Base-by-base conservation (phyloP, 768 basidiomycete genomes). In the Lactarius hatsudake region DNA sequence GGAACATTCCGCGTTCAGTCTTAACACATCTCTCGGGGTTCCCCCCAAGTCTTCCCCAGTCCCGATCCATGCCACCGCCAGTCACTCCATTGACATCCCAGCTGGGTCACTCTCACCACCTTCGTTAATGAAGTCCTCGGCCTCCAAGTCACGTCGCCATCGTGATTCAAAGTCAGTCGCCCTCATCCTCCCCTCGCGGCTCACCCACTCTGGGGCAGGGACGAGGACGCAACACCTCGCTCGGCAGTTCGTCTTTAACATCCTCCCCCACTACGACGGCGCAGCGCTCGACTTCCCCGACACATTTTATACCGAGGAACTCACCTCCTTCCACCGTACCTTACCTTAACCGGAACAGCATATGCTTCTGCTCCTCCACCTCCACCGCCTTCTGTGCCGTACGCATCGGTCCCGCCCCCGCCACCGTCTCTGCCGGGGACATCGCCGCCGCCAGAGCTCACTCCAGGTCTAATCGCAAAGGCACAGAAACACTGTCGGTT, bases 401-500 rank as follows among this genome's bases (percentile, higher is more conserved):
- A 59, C 51, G 23, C 57, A 59, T 57, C 71, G 60, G 59, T 62
- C 28, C 69, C 73, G 15, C 62, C 67, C 26, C 64, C 67, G 20
- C 62, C 74, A 2, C 65, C 69, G 5, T 42, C 63, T 28, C 56
- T 60, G 12, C 18, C 30, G 9, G 61, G 51, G 38, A 51, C 73
- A 26, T 63, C 68, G n/a, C 69, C 71, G 2, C 66, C 71, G 10
- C 55, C 72, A 10, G 87, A 87, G 38, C 76, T 94, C 56, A 86
- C 90, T 1, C 86, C 90, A 5, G 79, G 79, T 61, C 74, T 87
- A 62, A 83, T 97, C 30, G 81, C 87, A 23, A 86, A 89, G 69
- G 86, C 86, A 17, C 96, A 99, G 81, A 97, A 92, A 74, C 94
- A 96, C 72, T 94, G 94, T 71, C 84, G 85, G 62, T 97, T 90